These are phyloP conservation scores for Candida smagusa DNA, from an alignment of 1,139 yeast species.

Conservation along the genomic window DNA sequence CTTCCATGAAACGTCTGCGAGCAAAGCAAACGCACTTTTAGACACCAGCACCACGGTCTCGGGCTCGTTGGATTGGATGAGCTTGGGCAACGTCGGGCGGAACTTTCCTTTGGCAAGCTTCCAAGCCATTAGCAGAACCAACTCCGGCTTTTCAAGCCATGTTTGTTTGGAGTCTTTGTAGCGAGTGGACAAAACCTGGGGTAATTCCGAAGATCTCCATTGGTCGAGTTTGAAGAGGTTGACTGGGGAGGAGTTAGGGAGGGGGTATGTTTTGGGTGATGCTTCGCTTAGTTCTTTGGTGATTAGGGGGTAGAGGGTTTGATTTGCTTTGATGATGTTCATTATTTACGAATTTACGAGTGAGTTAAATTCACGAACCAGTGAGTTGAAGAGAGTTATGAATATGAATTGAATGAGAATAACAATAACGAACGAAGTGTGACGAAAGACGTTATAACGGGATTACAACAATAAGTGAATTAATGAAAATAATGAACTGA, in stretches of 20 bases:
- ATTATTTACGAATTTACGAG: neutral
- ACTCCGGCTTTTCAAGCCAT: slow-evolving; percentile 36
- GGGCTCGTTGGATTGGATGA: slow-evolving; percentile 34
- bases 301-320: slow-evolving; percentile 13
- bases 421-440: too few species aligned
- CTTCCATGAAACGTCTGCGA: slow-evolving; percentile 15
- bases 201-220: slow-evolving; percentile 33
- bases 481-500: too few species aligned
- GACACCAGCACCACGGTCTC: slow-evolving; percentile 28
- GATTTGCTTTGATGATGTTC: slow-evolving; percentile 7
- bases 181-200: slow-evolving; percentile 20
- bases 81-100: slow-evolving; percentile 42
- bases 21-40: slow-evolving; percentile 22
- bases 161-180: slow-evolving; percentile 15
- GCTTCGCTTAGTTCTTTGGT: slow-evolving; percentile 17
- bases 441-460: too few species aligned
- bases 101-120: slow-evolving; percentile 48
- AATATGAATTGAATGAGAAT: too few species aligned
- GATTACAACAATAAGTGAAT: too few species aligned
- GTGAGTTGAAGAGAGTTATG: too few species aligned
- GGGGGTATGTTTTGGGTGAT: slow-evolving; percentile 15
- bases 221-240: slow-evolving; percentile 32
- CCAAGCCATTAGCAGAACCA: slow-evolving; percentile 46
- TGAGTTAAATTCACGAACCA: neutral
- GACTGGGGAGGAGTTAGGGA: slow-evolving; percentile 15